These are phyloP conservation scores for Silene latifolia DNA, from an alignment of 148 eudicot genomes.

Conservation along the genomic window DNA sequence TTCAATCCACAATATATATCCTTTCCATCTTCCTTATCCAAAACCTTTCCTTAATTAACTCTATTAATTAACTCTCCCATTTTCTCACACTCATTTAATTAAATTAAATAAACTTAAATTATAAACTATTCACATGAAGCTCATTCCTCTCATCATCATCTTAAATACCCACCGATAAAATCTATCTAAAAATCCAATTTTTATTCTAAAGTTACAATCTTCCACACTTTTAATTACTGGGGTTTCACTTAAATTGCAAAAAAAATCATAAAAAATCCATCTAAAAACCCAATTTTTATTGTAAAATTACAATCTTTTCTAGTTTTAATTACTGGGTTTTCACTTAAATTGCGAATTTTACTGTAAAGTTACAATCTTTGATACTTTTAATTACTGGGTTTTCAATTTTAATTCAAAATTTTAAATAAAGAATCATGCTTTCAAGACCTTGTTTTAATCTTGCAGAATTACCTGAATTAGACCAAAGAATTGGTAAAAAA, in stretches of 20 bases:
- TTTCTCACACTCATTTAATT: background rate
- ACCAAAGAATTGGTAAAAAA: slow-evolving; percentile 8
- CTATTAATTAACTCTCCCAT: background rate
- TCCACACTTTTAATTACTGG: background rate
- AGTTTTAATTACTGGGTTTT: no score
- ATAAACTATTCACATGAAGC: slow-evolving; percentile 13
- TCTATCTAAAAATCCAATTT: background rate
- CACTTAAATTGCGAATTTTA: background rate
- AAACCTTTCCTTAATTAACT: slow-evolving; percentile 15
- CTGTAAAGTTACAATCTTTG: no score
- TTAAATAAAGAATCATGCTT: slow-evolving; percentile 12
- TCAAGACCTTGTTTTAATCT: slow-evolving; percentile 30
- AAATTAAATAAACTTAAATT: background rate
- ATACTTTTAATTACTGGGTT: background rate
- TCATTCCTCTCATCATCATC: slow-evolving; percentile 28
- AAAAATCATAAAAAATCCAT: no score
- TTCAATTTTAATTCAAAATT: background rate
- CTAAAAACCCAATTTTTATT: no score
- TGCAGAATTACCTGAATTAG: slow-evolving; percentile 18
- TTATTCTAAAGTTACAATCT: background rate
- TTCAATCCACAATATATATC: background rate
- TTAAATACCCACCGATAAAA: slow-evolving; percentile 18
- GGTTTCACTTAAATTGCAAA: background rate
- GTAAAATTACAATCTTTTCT: no score
- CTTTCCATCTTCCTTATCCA: slow-evolving; percentile 22